Base-by-base conservation (phyloP, 768 basidiomycete genomes). In the Leccinum subgranulosum region DNA sequence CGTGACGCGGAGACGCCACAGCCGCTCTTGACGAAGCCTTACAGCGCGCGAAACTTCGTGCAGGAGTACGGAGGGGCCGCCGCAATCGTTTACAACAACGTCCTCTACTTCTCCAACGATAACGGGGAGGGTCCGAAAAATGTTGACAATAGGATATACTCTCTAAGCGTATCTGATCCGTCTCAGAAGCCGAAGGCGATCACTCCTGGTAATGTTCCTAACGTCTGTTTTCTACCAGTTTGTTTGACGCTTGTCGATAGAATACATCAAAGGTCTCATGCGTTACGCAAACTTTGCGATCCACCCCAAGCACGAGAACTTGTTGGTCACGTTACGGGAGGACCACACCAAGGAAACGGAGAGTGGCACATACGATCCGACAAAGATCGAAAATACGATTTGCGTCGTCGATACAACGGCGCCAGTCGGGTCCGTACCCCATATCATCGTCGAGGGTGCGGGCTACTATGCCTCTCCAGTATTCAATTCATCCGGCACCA, bases 21-120 rank as follows among this genome's bases (percentile, higher is more conserved):
- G 50, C 86, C 88, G 53, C 67, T 86, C 6, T 75, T 85, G 10
- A 80, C 79, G 3, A 62, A 69, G 23, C 74, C 74, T 0, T 87
- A 79, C 78, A 86, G 80, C 65, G 81, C 75, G 17, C 73, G 80
- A 23, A 78, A 78, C 1, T 71, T 73, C 8, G 87, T 89, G 0
- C 81, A 87, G 31, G 88, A 88, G 69, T 90, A 89, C 55, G 88
- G 89, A 0, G 88, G 89, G 12, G 81, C 78, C 5, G 71, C 84
- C 0, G 83, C 82, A 0, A 75, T 80, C 6, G 81, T 81, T 2
- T 71, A 80, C 59, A 71, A 74, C 29, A 76, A 75, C 12, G 68
- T 75, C 7, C 72, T 81, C 29, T 84, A 84, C 69, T 90, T 87
- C 70, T 85, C 84, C 3, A 74, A 86, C 67, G 71, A 79, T 33